Evolutionary conservation across 140 eudicot species (phyloP).

Genomic region (Flaveria floridana): DNA sequence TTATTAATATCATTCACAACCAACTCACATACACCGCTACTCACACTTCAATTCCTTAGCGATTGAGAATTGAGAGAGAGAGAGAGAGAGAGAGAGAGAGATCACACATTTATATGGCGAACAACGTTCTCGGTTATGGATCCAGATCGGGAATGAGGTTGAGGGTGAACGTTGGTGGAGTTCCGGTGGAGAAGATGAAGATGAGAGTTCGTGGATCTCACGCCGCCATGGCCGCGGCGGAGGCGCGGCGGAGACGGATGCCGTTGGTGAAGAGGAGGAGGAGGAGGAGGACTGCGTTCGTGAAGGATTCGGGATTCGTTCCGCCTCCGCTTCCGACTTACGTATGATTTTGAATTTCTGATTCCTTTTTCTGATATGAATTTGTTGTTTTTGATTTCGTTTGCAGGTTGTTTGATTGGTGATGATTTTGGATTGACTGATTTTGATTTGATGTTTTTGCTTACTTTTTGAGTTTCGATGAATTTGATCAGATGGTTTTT

Average conservation of each 20-base stretch:
- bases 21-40: conserved; percentile 28
- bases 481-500: neutral
- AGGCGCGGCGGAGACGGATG: conserved; percentile 20
- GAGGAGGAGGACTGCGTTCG: neutral
- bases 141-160: conserved; percentile 11
- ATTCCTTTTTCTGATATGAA: neutral
- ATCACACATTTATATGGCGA: too few relatives aligned
- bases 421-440: neutral
- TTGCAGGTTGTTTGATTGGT: conserved; percentile 1
- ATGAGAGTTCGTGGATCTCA: neutral
- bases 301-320: conserved; percentile 37
- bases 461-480: neutral
- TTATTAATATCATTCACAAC: neutral
- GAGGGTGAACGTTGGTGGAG: conserved; percentile 15
- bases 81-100: neutral
- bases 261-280: neutral
- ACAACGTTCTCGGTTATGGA: neutral
- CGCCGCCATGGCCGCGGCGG: conserved; percentile 12
- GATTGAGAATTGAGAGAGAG: neutral
- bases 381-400: neutral
- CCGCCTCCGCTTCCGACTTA: conserved; percentile 55
- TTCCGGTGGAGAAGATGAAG: neutral
- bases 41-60: neutral
- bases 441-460: conserved; percentile 10
- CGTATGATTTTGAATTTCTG: conserved; percentile 25